phyloP scores from a whole-genome alignment of 148 eudicot genomes.

The Dianthus caryophyllus region DNA sequence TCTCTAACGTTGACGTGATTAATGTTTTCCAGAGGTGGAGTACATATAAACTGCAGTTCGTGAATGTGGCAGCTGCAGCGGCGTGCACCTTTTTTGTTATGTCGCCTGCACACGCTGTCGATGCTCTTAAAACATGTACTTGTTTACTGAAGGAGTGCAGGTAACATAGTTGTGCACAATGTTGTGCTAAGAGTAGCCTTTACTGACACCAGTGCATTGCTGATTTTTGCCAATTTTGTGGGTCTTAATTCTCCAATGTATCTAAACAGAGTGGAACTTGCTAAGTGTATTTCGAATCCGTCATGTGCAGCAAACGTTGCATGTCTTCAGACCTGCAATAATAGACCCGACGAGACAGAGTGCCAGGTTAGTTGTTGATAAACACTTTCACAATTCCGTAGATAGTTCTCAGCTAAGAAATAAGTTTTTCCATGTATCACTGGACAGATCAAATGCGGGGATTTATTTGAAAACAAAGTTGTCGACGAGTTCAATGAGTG shows the following conservation, averaged over 20 bases:
- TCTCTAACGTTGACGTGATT: conserved; percentile 15
- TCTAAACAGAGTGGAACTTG: conserved; percentile 71
- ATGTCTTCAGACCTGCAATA: conserved; percentile 95
- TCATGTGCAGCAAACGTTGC: conserved; percentile 98
- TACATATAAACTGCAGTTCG: conserved; percentile 27
- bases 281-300: conserved; percentile 93
- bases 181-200: neutral
- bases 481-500: conserved; percentile 98
- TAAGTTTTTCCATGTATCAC: neutral
- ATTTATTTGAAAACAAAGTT: conserved; percentile 83
- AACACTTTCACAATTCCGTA: neutral
- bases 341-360: conserved; percentile 94
- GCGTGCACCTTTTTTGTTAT: conserved; percentile 54
- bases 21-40: conserved; percentile 28
- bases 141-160: conserved; percentile 98
- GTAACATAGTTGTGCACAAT: conserved; percentile 27
- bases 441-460: conserved; percentile 89
- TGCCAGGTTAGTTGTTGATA: conserved; percentile 61
- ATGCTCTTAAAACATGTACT: conserved; percentile 86
- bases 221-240: neutral
- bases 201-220: neutral
- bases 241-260: neutral
- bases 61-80: conserved; percentile 46
- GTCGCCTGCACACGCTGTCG: conserved; percentile 88
- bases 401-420: neutral